phyloP scores from a whole-genome alignment of 73 alveolate species.

The Stentor coeruleus region DNA sequence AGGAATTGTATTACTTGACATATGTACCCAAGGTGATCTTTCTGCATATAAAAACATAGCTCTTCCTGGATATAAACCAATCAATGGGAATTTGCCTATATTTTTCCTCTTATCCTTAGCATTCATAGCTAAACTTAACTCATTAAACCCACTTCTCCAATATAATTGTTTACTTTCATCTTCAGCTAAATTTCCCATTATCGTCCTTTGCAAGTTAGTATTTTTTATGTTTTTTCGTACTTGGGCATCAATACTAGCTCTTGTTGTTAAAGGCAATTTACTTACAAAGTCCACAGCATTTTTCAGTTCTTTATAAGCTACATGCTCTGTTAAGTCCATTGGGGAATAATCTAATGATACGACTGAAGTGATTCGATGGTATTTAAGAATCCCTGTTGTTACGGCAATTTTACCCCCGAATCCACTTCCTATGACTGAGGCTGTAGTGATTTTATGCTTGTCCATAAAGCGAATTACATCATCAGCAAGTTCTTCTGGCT shows the following conservation, averaged over 20 bases:
- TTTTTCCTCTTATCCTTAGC: not conserved
- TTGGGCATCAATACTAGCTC: conserved; percentile 29
- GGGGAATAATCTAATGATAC: conserved; percentile 67
- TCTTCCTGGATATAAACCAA: conserved; percentile 73
- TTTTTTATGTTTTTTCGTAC: conserved; percentile 28
- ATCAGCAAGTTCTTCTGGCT: conserved; percentile 38
- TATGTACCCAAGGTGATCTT: conserved; percentile 58
- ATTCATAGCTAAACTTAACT: conserved; percentile 35
- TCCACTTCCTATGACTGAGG: conserved; percentile 69
- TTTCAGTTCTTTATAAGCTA: conserved; percentile 49
- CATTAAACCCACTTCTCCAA: conserved; percentile 45
- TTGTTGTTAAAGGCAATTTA: not conserved
- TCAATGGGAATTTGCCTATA: conserved; percentile 4
- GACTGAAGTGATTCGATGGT: conserved; percentile 65
- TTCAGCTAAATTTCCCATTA: conserved; percentile 39
- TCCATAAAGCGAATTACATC: conserved; percentile 68
- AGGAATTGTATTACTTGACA: conserved; percentile 61
- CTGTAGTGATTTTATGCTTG: conserved; percentile 49
- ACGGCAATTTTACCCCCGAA: conserved; percentile 75
- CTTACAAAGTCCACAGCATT: not conserved
- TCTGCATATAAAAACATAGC: conserved; percentile 57
- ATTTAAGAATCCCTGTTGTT: conserved; percentile 54
- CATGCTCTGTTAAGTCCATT: conserved; percentile 54
- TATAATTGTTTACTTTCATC: conserved; percentile 35
- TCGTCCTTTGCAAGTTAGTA: conserved; percentile 37